phyloP scores from a whole-genome alignment of 2,329 filamentous ascomycete species.

The Ceratocystis destructans region DNA sequence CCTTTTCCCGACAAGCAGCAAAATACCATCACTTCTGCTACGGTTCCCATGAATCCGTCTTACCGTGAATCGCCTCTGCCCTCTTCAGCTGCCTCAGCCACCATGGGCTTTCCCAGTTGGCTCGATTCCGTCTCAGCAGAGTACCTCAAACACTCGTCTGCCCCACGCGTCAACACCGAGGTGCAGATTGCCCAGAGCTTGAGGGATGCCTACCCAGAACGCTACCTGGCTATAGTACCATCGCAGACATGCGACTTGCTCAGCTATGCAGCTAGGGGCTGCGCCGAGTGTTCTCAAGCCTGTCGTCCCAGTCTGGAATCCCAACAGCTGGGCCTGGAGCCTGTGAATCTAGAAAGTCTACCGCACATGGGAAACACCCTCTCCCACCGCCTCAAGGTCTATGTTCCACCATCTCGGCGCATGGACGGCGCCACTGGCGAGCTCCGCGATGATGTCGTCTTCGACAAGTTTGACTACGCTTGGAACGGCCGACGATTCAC shows the following conservation, averaged over 20 bases:
- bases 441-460: slow-evolving; percentile 26
- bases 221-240: slow-evolving; percentile 30
- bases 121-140: slow-evolving; percentile 20
- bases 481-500: slow-evolving; percentile 33
- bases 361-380: slow-evolving; percentile 12
- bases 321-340: not conserved
- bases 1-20: not conserved
- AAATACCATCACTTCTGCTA: not conserved
- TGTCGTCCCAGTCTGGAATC: not conserved
- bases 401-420: slow-evolving; percentile 30
- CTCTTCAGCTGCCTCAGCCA: not conserved
- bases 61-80: not conserved
- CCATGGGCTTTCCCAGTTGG: not conserved
- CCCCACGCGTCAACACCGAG: slow-evolving; percentile 32
- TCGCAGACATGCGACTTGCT: slow-evolving; percentile 28
- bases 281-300: slow-evolving; percentile 23
- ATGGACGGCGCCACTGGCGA: slow-evolving; percentile 29
- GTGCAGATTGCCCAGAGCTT: slow-evolving; percentile 30
- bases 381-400: slow-evolving; percentile 29
- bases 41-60: not conserved
- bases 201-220: slow-evolving; percentile 31
- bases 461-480: slow-evolving; percentile 32
- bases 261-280: slow-evolving; percentile 30
- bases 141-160: slow-evolving; percentile 31
- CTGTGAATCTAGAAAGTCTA: not conserved